Evolutionary conservation across 805 yeast genomes (phyloP).

Genomic region (Lipomyces sp.): DNA sequence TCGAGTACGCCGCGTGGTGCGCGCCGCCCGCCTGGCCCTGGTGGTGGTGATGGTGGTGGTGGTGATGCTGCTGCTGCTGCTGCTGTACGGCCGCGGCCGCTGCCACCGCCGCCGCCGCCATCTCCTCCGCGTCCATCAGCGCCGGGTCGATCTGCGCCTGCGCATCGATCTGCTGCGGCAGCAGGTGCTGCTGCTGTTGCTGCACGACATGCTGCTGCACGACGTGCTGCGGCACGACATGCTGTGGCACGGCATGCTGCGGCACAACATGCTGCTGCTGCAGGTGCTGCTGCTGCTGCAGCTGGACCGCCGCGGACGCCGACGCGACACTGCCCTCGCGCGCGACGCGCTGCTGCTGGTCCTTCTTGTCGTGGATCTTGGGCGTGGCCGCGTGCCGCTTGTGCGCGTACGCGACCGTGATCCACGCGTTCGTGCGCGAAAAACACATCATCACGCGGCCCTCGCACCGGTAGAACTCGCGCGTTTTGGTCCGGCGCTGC

Average conservation of each 20-base stretch:
- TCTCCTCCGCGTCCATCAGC: conserved; percentile 19
- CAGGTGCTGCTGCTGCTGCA: conserved; percentile 3
- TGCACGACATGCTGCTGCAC: conserved; percentile 3
- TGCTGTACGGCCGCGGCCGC: conserved; percentile 4
- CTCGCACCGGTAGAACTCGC: conserved; percentile 26
- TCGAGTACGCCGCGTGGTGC: too few relatives aligned
- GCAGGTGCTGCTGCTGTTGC: background rate
- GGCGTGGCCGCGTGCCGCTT: conserved; percentile 25
- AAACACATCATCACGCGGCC: conserved; percentile 25
- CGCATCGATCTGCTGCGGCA: background rate
- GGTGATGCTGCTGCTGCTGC: conserved; percentile 1
- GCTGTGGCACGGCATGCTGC: conserved; percentile 19
- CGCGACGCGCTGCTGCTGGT: background rate
- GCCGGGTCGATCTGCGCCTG: conserved; percentile 19
- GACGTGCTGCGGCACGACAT: conserved; percentile 9
- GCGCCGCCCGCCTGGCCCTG: conserved; percentile 3
- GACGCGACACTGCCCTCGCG: conserved; percentile 2
- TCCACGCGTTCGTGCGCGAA: conserved; percentile 25
- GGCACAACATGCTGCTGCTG: background rate
- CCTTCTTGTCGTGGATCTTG: conserved; percentile 24
- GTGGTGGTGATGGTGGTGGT: conserved; percentile 1
- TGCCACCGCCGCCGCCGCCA: conserved; percentile 8
- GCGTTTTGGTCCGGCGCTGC: conserved; percentile 24
- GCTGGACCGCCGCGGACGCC: conserved; percentile 2
- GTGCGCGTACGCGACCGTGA: conserved; percentile 24